A percentile compares a stretch with the other conserved stretches of the same genome.
Evolutionary conservation across 768 basidiomycete genomes (phyloP).

Genomic region (Pleurotus giganteus): DNA sequence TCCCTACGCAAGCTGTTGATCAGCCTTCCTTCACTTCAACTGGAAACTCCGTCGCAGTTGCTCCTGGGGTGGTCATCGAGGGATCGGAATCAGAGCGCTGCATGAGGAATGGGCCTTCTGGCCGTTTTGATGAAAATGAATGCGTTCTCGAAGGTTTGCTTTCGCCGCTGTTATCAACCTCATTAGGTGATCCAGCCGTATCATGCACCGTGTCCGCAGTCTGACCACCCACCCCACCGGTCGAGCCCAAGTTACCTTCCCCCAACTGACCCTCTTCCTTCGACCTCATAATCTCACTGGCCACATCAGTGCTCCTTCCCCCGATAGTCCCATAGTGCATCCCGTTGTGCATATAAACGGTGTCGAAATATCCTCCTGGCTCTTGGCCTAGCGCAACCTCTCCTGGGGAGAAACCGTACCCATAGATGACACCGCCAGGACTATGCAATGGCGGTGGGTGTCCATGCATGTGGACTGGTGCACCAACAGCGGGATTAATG

Average conservation of each 20-base stretch:
- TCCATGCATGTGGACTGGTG: slow-evolving; percentile 34
- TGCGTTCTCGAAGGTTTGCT: slow-evolving; percentile 1
- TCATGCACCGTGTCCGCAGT: neutral
- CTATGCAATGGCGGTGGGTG: slow-evolving; percentile 13
- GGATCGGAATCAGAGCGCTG: slow-evolving; percentile 8
- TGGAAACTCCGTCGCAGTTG: neutral
- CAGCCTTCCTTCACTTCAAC: neutral
- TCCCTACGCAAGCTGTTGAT: no score
- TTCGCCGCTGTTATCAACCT: neutral
- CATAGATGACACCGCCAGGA: slow-evolving; percentile 21
- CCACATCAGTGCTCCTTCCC: slow-evolving; percentile 22
- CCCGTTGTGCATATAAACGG: slow-evolving; percentile 26
- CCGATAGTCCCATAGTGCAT: slow-evolving; percentile 8
- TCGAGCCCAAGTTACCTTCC: neutral
- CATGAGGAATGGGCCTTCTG: neutral
- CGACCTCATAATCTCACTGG: slow-evolving; percentile 34
- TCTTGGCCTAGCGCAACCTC: slow-evolving; percentile 20
- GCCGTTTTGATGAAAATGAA: slow-evolving; percentile 1
- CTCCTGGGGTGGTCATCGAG: neutral
- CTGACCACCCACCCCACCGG: neutral
- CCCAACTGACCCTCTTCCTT: slow-evolving; percentile 5
- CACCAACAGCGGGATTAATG: slow-evolving; percentile 46
- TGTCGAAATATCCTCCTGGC: slow-evolving; percentile 44
- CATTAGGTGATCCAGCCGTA: neutral
- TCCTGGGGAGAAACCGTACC: slow-evolving; percentile 24